Base-by-base conservation (phyloP, 495 filamentous ascomycete genomes). In the Astrocystis sublimbata region DNA sequence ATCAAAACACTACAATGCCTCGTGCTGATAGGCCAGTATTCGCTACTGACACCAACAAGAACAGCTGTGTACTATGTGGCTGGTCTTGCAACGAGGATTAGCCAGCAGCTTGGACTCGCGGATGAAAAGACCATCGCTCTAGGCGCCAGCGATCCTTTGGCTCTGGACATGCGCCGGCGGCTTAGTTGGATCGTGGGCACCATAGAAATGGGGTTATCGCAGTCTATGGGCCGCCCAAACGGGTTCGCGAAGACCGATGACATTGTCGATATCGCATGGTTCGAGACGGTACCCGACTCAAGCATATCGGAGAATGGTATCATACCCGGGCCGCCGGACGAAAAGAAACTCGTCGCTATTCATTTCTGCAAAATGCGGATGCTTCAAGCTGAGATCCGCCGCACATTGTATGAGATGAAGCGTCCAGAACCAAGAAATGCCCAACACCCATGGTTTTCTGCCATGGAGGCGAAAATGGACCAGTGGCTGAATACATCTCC, bases 281-380 rank as follows among this genome's bases (percentile, higher is more conserved):
- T 93, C 67, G 85, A 89, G 60, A 77, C 86, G 1, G 85, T 90
- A 28, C 86, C 91, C 59, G 93, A 98, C 74, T 79, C 85, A 31
- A 86, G 88, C 70, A 96, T 98, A 65, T 91, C 87, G 2, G 76
- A 83, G n/a, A 78, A 86, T n/a, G 92, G 90, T 8, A 87, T 97
- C 47, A 74, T 82, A 17, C 83, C 85, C 1, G 90, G 84, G 1
- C 87, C 84, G 23, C 82, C 82, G 0, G 87, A 88, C 24, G 76
- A 91, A 47, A 88, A 86, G 72, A 98, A 98, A 74, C 82, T 89
- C 65, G 86, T 96, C 19, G 86, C 90, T 8, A 92, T 96, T 60
- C 93, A 98, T 73, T 96, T 94, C 65, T 92, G 91, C 75, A 89
- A 89, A 68, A 97, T 98, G 93, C 84, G 91, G 57, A 74, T 94